phyloP scores from a whole-genome alignment of 2,329 filamentous ascomycete genomes.

The Dactylellina sp. region DNA sequence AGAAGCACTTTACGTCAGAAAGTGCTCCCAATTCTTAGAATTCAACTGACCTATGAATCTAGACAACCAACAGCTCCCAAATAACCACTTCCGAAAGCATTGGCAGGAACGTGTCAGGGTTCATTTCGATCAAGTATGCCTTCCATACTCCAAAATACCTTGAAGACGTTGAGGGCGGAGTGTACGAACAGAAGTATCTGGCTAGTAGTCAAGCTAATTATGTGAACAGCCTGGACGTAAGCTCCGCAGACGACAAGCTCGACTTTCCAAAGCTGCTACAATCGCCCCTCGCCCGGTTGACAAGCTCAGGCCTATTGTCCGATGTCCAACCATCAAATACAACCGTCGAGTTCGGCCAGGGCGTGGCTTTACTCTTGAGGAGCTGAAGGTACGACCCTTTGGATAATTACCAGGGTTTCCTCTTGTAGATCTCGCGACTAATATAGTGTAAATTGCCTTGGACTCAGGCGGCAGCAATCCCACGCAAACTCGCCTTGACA shows the following conservation, averaged over 20 bases:
- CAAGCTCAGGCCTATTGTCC: constrained; percentile 93
- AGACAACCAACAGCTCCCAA: constrained; percentile 60
- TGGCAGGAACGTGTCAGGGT: constrained; percentile 99
- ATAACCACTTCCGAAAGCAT: constrained; percentile 91
- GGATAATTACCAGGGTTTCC: constrained; percentile 61
- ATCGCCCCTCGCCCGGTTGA: constrained; percentile 97
- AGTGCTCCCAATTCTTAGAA: not conserved
- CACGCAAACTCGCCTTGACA: constrained; percentile 92
- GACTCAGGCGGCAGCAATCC: constrained; percentile 68
- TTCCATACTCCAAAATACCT: constrained; percentile 68
- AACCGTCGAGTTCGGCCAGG: constrained; percentile 97
- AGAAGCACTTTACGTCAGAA: not conserved
- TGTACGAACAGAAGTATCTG: no score
- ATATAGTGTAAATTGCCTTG: constrained; percentile 5
- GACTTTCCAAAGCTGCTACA: constrained; percentile 92
- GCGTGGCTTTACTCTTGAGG: constrained; percentile 95
- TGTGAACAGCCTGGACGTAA: constrained; percentile 87
- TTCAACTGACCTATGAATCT: constrained; percentile 13
- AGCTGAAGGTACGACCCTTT: constrained; percentile 83
- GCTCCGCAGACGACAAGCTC: constrained; percentile 88
- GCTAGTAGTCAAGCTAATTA: constrained; percentile 62
- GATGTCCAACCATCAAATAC: constrained; percentile 98
- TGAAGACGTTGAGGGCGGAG: constrained; percentile 38
- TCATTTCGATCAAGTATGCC: constrained; percentile 94
- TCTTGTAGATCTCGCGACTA: constrained; percentile 7